Base-by-base conservation (phyloP, 495 filamentous ascomycete species). In the Neurospora sp. region DNA sequence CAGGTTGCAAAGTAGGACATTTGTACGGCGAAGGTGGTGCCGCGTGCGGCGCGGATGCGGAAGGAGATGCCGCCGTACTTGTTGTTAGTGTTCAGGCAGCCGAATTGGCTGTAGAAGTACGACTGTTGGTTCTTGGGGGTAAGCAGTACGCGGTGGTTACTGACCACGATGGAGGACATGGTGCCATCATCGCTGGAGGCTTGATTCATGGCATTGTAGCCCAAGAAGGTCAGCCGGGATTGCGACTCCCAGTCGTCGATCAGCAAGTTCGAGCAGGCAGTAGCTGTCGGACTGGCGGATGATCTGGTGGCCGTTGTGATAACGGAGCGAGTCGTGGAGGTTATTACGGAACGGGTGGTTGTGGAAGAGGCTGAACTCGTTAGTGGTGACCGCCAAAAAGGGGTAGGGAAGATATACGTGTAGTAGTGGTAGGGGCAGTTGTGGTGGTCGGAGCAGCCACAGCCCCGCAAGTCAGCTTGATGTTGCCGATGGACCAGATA, bases 241-340 rank as follows among this genome's bases (percentile, higher is more conserved):
- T 91, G 89, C 18, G 88, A 90, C 53, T 81, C 82, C 82, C 85
- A 91, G 81, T 91, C 89, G 69, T 91, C 89, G 72, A 90, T 82
- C 37, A 90, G 80, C 38, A 89, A 79, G 71, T 83, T 78, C 5
- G 81, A 75, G 80, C 88, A 91, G 11, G 77, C 75, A 38, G 68
- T 44, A 22, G 80, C 81, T 11, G 80, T 65, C 12, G 81, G 72
- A 18, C 71, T 71, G 38, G 76, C 77, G 71, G 31, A 70, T 53
- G 72, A 70, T 8, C 70, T 73, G 22, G 71, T 76, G 0, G 72
- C 73, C 18, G 59, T 68, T 41, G 73, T 74, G 39, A 71, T 70
- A 0, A 40, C 37, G n/a, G 70, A 41, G 8, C 75, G 73, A 7
- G 74, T 70, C 9, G 79, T 77, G 2, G 71, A 65, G 16, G 48